phyloP scores from a whole-genome alignment of 2,329 filamentous ascomycete species.

The Sporothrix pallida region DNA sequence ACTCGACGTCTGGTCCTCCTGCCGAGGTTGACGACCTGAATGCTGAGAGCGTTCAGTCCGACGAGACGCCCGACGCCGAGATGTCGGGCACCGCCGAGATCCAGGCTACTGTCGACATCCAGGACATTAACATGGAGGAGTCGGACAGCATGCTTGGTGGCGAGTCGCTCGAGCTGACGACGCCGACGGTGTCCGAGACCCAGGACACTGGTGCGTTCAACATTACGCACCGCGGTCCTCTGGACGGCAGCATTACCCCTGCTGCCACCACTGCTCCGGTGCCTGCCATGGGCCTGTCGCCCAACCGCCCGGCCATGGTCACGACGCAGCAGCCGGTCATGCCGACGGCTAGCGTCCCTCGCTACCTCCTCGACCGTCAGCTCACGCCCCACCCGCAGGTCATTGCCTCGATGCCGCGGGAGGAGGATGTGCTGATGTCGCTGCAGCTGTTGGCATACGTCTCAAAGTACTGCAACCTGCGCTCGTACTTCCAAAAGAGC shows the following conservation, averaged over 20 bases:
- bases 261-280: conserved; percentile 58
- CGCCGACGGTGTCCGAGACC: conserved; percentile 80
- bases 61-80: conserved; percentile 75
- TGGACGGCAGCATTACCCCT: conserved; percentile 75
- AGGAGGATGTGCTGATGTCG: conserved; percentile 98
- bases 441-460: conserved; percentile 96
- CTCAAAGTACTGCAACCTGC: conserved; percentile 96
- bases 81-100: conserved; percentile 88
- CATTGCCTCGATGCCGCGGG: conserved; percentile 88
- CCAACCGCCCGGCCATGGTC: conserved; percentile 71
- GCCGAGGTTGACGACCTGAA: conserved; percentile 86
- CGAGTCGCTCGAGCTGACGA: conserved; percentile 74
- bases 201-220: conserved; percentile 91
- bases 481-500: conserved; percentile 92
- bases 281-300: conserved; percentile 73
- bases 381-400: conserved; percentile 73
- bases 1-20: conserved; percentile 64
- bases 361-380: conserved; percentile 78
- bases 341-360: conserved; percentile 73
- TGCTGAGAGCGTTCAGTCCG: conserved; percentile 80
- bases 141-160: conserved; percentile 79
- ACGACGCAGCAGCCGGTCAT: conserved; percentile 77
- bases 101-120: conserved; percentile 81
- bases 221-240: conserved; percentile 82
- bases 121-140: conserved; percentile 80